Conservation (phyloP, 108 stramenopile genomes). For the Nannochloropsis oceanica region DNA sequence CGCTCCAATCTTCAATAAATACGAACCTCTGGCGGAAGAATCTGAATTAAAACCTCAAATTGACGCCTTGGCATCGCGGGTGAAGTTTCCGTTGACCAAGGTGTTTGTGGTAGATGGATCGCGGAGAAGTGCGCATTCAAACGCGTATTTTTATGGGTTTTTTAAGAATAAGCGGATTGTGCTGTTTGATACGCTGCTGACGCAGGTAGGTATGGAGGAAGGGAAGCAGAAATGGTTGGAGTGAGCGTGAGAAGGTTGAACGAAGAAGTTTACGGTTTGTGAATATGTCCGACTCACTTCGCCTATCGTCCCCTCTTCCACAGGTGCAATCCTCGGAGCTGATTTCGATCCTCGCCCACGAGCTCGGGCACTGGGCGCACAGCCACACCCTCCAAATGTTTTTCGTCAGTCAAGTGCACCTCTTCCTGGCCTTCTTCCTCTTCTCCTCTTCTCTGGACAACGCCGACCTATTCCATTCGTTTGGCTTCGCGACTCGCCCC, state of each 20-base stretch:
- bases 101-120: conserved; percentile 94
- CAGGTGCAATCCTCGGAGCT: conserved; percentile 71
- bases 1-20: conserved; percentile 97
- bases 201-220: conserved; percentile 26
- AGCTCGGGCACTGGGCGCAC: conserved; percentile 94
- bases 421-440: conserved; percentile 68
- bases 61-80: conserved; percentile 63
- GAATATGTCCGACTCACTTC: background rate
- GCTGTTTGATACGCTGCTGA: conserved; percentile 82
- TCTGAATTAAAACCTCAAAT: conserved; percentile 67
- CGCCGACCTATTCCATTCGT: conserved; percentile 66
- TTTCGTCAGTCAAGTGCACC: conserved; percentile 70
- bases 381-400: conserved; percentile 89
- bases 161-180: conserved; percentile 95
- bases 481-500: conserved; percentile 78
- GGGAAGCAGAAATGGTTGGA: background rate
- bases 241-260: background rate
- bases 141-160: conserved; percentile 98
- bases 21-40: conserved; percentile 68
- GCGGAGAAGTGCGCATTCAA: conserved; percentile 84
- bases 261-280: no score
- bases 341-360: conserved; percentile 75
- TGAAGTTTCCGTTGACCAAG: conserved; percentile 89
- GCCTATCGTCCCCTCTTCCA: background rate
- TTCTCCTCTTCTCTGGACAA: conserved; percentile 56